Percentiles rank a stretch among this genome's conserved stretches.
These are phyloP conservation scores for Gentiana macrophylla DNA, from an alignment of 257 asterid species.

Conservation along the genomic window DNA sequence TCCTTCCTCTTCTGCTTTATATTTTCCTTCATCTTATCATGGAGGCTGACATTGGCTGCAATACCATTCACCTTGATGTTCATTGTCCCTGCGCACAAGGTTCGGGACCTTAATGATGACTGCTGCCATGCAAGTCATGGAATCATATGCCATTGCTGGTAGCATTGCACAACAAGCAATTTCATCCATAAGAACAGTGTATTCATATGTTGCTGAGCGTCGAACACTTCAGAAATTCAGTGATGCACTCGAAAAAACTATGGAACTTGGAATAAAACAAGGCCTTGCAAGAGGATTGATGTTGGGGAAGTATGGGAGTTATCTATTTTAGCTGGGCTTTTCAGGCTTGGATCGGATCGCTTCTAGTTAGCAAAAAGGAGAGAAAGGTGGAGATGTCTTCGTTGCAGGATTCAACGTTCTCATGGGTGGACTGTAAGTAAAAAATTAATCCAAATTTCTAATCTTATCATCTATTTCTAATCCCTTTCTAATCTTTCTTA, in stretches of 20 bases:
- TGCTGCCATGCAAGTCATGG: conserved; percentile 47
- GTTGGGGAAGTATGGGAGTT: conserved; percentile 77
- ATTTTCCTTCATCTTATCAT: conserved; percentile 60
- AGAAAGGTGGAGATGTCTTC: conserved; percentile 71
- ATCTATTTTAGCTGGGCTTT: conserved; percentile 77
- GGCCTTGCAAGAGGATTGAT: conserved; percentile 72
- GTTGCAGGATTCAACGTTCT: conserved; percentile 83
- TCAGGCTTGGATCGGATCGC: conserved; percentile 74
- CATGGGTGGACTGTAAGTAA: conserved; percentile 77
- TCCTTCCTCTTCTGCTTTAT: conserved; percentile 70
- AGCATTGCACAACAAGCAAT: conserved; percentile 77
- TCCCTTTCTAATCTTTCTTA: background rate
- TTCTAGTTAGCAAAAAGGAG: conserved; percentile 54
- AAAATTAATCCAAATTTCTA: background rate
- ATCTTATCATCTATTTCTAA: too few relatives aligned
- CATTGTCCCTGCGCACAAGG: conserved; percentile 68
- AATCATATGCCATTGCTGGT: conserved; percentile 59
- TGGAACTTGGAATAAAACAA: conserved; percentile 66
- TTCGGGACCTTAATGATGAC: conserved; percentile 72
- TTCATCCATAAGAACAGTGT: conserved; percentile 54
- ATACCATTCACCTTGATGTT: conserved; percentile 65
- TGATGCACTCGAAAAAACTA: conserved; percentile 45
- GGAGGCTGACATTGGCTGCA: conserved; percentile 70
- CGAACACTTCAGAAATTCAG: conserved; percentile 54
- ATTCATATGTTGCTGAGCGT: conserved; percentile 62